phyloP scores from a whole-genome alignment of 2,329 filamentous ascomycete species.

The Sporothrix curviconia region DNA sequence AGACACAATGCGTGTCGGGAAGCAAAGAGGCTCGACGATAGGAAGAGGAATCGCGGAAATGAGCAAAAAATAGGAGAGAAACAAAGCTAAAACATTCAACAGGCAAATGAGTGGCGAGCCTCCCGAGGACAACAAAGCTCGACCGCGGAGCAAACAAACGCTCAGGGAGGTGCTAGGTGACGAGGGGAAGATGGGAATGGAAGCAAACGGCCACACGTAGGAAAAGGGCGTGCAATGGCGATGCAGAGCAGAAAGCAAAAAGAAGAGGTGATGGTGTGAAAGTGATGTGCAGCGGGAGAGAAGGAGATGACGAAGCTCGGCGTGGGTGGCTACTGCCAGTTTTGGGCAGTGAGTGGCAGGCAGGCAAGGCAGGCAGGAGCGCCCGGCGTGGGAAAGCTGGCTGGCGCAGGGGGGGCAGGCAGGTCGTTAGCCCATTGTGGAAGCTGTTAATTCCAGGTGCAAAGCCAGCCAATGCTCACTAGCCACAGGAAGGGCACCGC shows the following conservation, averaged over 20 bases:
- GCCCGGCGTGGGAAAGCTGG: neutral
- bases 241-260: conserved; percentile 1
- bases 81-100: conserved; percentile 12
- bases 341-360: conserved; percentile 3
- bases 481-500: too few relatives aligned
- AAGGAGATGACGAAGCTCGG: conserved; percentile 20
- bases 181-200: neutral
- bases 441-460: too few relatives aligned
- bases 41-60: neutral
- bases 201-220: neutral
- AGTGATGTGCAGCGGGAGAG: neutral
- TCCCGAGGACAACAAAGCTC: conserved; percentile 1
- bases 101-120: neutral
- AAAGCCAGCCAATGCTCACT: too few relatives aligned
- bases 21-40: neutral
- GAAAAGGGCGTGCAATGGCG: conserved; percentile 4
- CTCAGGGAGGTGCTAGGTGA: too few relatives aligned
- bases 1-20: neutral
- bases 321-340: neutral
- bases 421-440: neutral
- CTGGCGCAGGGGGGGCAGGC: neutral
- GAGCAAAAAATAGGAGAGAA: conserved; percentile 7
- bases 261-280: conserved; percentile 7
- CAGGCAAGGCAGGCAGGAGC: neutral
- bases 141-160: neutral